Percentiles rank a stretch among this genome's conserved stretches.
Conservation (phyloP, 192 early-diverging fungal genomes). For the Dispira simplex region DNA sequence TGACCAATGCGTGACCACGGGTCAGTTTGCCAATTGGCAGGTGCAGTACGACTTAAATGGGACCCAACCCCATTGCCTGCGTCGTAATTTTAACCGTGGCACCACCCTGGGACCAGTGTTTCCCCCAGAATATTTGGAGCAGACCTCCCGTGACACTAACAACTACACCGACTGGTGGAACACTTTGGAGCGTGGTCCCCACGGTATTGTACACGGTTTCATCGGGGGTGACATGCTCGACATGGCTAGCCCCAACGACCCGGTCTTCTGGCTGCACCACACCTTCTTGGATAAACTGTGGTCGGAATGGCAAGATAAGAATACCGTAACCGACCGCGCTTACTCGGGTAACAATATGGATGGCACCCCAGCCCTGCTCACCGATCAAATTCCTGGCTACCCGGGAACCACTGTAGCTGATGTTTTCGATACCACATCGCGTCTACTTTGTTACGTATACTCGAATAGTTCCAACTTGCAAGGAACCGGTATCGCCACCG, state of each 20-base stretch:
- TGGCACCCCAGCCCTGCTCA: background rate
- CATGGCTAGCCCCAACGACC: constrained; percentile 20
- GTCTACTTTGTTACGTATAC: constrained; percentile 28
- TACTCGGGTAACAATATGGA: constrained; percentile 4
- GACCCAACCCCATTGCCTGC: background rate
- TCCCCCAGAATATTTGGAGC: constrained; percentile 4
- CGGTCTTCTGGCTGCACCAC: constrained; percentile 31
- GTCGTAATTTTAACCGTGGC: background rate
- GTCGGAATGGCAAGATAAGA: constrained; percentile 16
- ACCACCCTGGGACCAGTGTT: constrained; percentile 1
- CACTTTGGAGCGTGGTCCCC: constrained; percentile 15
- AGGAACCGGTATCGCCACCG: background rate
- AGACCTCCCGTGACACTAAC: background rate
- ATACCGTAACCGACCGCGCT: background rate
- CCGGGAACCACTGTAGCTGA: constrained; percentile 10
- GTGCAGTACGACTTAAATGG: background rate
- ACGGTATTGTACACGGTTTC: constrained; percentile 16
- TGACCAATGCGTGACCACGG: constrained; percentile 17
- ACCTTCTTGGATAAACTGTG: constrained; percentile 25
- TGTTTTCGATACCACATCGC: constrained; percentile 19
- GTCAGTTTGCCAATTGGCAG: background rate
- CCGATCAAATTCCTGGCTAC: background rate
- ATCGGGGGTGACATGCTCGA: constrained; percentile 16
- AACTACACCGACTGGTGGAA: constrained; percentile 8
- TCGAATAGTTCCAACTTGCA: constrained; percentile 19